These are phyloP conservation scores for Theileria parva DNA, from an alignment of 169 alveolate species.

Conservation along the genomic window DNA sequence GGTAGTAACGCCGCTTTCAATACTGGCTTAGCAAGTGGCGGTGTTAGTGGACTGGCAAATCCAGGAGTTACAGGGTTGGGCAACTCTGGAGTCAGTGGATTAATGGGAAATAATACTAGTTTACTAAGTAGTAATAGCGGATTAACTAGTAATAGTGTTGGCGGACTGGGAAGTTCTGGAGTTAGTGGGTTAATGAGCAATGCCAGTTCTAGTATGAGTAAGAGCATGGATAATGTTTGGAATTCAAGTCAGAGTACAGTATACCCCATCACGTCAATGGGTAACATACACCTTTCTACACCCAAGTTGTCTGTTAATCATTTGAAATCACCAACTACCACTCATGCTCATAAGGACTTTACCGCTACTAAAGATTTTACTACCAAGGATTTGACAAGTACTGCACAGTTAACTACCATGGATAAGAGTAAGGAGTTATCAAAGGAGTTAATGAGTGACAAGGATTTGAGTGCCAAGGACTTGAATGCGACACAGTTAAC, in stretches of 20 bases:
- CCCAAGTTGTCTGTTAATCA: background rate
- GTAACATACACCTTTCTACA: background rate
- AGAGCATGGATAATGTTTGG: conserved; percentile 5
- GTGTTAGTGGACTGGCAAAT: too few species aligned
- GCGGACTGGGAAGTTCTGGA: background rate
- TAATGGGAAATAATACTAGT: background rate
- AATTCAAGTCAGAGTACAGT: conserved; percentile 1
- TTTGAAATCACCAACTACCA: background rate
- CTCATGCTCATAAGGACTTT: background rate
- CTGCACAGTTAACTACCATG: too few species aligned
- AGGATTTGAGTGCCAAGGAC: background rate
- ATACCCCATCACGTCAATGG: background rate
- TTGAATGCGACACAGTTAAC: background rate
- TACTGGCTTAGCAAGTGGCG: too few species aligned
- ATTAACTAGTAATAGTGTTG: background rate
- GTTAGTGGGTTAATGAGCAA: background rate
- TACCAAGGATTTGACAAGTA: background rate
- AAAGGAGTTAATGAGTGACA: too few species aligned
- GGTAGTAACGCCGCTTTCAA: background rate
- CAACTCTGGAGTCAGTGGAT: background rate
- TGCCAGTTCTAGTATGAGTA: conserved; percentile 5
- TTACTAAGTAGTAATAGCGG: conserved; percentile 15
- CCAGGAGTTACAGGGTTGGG: background rate
- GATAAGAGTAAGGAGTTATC: background rate
- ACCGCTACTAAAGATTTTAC: background rate